phyloP scores from a whole-genome alignment of 192 early-diverging fungal species.

The Kickxella alabastrina region DNA sequence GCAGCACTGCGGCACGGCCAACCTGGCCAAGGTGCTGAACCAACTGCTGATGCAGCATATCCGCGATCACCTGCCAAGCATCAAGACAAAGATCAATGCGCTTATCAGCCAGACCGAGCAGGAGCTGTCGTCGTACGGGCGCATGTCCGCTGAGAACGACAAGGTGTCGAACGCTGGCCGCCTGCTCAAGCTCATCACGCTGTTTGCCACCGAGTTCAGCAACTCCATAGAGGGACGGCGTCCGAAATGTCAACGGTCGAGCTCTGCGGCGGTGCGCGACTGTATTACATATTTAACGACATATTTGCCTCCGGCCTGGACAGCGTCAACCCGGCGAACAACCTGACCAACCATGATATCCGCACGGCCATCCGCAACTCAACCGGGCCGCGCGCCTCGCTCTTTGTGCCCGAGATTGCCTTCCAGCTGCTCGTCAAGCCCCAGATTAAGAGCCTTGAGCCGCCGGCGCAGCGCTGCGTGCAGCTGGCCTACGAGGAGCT shows the following conservation, averaged over 20 bases:
- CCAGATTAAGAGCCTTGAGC: slow-evolving; percentile 70
- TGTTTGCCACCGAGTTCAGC: slow-evolving; percentile 73
- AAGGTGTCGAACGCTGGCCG: slow-evolving; percentile 44
- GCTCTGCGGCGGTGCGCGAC: slow-evolving; percentile 74
- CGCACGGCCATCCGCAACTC: slow-evolving; percentile 82
- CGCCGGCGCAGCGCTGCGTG: slow-evolving; percentile 74
- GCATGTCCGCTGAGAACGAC: slow-evolving; percentile 24
- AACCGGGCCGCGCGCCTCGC: slow-evolving; percentile 69
- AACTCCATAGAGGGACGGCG: slow-evolving; percentile 74
- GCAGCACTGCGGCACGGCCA: slow-evolving; percentile 68
- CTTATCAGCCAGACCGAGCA: slow-evolving; percentile 76
- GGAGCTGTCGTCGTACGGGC: slow-evolving; percentile 67
- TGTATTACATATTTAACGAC: slow-evolving; percentile 81
- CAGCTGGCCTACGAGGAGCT: slow-evolving; percentile 81
- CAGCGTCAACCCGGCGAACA: slow-evolving; percentile 67
- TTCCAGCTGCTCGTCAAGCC: slow-evolving; percentile 81
- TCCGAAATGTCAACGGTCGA: slow-evolving; percentile 71
- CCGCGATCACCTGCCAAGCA: slow-evolving; percentile 71
- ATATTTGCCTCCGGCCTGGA: slow-evolving; percentile 72
- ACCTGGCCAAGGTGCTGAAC: slow-evolving; percentile 66
- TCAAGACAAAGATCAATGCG: slow-evolving; percentile 70
- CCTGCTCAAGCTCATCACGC: slow-evolving; percentile 66
- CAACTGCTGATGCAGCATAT: slow-evolving; percentile 76
- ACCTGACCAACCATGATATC: slow-evolving; percentile 68
- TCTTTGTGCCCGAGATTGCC: slow-evolving; percentile 82